phyloP scores from a whole-genome alignment of 306 rosid genomes.

The Fragaria nilgerrensis region DNA sequence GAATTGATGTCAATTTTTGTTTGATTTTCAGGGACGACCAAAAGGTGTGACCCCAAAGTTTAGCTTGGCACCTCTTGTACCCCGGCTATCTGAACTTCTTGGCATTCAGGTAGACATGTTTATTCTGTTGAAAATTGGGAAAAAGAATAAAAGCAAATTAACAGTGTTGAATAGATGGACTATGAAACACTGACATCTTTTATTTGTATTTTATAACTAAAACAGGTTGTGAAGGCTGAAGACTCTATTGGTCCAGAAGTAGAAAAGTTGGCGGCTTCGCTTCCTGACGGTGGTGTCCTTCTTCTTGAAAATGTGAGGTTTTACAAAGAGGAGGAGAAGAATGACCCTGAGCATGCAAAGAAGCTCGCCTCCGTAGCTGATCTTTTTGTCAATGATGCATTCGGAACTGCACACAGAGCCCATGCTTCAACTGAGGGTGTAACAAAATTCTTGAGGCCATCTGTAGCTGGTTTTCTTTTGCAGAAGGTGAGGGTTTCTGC shows the following conservation, averaged over 20 bases:
- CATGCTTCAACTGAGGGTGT: slow-evolving; percentile 99
- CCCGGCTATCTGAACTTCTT: slow-evolving; percentile 90
- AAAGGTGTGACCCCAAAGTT: slow-evolving; percentile 96
- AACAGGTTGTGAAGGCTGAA: slow-evolving; percentile 88
- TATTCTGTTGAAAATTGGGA: not conserved
- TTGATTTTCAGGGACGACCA: slow-evolving; percentile 83
- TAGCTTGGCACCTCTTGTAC: slow-evolving; percentile 96
- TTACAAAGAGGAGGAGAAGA: slow-evolving; percentile 98
- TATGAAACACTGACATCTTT: not conserved
- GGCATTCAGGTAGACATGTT: slow-evolving; percentile 65
- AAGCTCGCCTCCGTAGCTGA: slow-evolving; percentile 94
- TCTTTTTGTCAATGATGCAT: slow-evolving; percentile 93
- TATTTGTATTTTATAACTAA: slow-evolving; percentile 22
- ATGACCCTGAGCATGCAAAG: slow-evolving; percentile 91
- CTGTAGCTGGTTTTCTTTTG: slow-evolving; percentile 96
- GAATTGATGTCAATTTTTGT: not conserved
- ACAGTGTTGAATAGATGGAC: slow-evolving; percentile 13
- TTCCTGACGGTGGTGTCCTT: slow-evolving; percentile 88
- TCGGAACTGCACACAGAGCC: slow-evolving; percentile 98
- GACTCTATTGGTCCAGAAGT: slow-evolving; percentile 95
- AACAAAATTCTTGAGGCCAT: slow-evolving; percentile 92
- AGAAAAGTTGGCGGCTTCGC: slow-evolving; percentile 76
- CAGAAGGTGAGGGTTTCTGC: slow-evolving; percentile 64
- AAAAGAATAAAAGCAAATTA: not conserved
- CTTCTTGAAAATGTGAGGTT: slow-evolving; percentile 97